Evolutionary conservation across 2,329 filamentous ascomycete species (phyloP), one percentile per base, ranked within the genome.

Genomic region (Arthrinium puccinioides): DNA sequence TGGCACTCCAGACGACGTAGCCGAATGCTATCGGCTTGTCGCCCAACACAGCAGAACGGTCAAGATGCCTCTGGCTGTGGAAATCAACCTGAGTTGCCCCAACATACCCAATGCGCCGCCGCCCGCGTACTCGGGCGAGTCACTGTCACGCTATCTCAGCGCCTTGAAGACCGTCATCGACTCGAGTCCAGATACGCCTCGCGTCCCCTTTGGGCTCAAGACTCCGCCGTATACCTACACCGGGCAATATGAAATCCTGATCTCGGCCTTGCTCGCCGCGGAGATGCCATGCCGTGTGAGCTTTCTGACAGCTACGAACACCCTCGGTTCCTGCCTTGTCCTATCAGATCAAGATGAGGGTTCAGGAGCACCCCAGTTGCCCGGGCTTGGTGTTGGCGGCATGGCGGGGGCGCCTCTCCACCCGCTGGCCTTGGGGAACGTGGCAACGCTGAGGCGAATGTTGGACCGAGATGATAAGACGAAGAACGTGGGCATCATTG

Each of bases 61-160:
- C n/a, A 46, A 52, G 2, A 44, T 77, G 45, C 66, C 68, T 2
- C 62, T 86, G 1, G 79, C 78, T 14, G 75, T 88, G 66, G 85
- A 90, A 57, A 67, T 89, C 50, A 90, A 90, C 53, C 72, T 89
- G 21, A 83, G 76, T 21, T 89, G 85, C 48, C 85, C 85, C 0
- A 89, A 90, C 50, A 88, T 89, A 34, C 67, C 72, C 0, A 63
- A 64, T 14, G 71, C 72, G 32, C 79, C 84, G 1, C 85, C 85
- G 1, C 83, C 84, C 6, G 84, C 84, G 0, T 89, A 88, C 54
- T 69, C 74, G 7, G 57, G 64, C 0, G 45, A 46, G 0, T 62
- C 69, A 0, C 54, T 89, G 3, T 44, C 54, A 0, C 56, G 59
- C 5, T 87, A 86, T 43, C 60, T 89, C 2, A 44, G 47, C 2